phyloP scores from a whole-genome alignment of 805 yeast species.

The Wickerhamiella qilinensis region DNA sequence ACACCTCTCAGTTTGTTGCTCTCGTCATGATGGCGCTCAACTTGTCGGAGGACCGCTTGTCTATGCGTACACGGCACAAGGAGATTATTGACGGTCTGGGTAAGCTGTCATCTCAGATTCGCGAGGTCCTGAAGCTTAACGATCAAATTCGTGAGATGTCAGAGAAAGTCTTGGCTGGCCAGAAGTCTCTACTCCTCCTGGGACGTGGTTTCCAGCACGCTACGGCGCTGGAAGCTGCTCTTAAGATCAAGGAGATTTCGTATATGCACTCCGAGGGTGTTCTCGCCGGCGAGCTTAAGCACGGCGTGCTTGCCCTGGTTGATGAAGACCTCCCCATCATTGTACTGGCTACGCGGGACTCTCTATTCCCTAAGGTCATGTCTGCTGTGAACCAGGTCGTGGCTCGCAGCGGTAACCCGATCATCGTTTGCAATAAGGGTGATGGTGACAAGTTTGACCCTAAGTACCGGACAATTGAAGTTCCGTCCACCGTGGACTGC shows the following conservation, averaged over 20 bases:
- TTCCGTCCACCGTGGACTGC: slow-evolving; percentile 93
- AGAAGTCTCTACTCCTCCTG: slow-evolving; percentile 72
- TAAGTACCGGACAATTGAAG: slow-evolving; percentile 46
- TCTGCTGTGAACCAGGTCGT: slow-evolving; percentile 92
- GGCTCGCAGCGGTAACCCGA: slow-evolving; percentile 95
- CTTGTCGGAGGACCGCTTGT: slow-evolving; percentile 80
- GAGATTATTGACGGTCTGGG: slow-evolving; percentile 79
- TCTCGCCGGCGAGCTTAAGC: slow-evolving; percentile 96
- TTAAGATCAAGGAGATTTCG: slow-evolving; percentile 94
- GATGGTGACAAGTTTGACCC: slow-evolving; percentile 29
- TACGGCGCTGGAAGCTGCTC: slow-evolving; percentile 94
- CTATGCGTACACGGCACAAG: slow-evolving; percentile 55
- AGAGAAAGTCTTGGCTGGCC: slow-evolving; percentile 51
- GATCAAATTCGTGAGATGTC: slow-evolving; percentile 62
- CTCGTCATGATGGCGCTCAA: slow-evolving; percentile 91
- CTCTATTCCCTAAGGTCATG: slow-evolving; percentile 88
- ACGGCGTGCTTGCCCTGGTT: slow-evolving; percentile 92
- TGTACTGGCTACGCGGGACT: slow-evolving; percentile 92
- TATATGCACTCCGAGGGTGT: slow-evolving; percentile 99
- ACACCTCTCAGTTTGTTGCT: slow-evolving; percentile 96
- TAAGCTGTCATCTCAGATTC: slow-evolving; percentile 72
- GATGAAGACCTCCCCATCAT: slow-evolving; percentile 88
- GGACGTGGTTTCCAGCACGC: slow-evolving; percentile 98
- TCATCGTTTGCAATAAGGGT: slow-evolving; percentile 78
- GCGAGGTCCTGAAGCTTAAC: slow-evolving; percentile 57